A percentile compares a stretch with the other conserved stretches of the same genome.
Conservation (phyloP, 2,329 filamentous ascomycete genomes). For the Colletotrichum lentis region DNA sequence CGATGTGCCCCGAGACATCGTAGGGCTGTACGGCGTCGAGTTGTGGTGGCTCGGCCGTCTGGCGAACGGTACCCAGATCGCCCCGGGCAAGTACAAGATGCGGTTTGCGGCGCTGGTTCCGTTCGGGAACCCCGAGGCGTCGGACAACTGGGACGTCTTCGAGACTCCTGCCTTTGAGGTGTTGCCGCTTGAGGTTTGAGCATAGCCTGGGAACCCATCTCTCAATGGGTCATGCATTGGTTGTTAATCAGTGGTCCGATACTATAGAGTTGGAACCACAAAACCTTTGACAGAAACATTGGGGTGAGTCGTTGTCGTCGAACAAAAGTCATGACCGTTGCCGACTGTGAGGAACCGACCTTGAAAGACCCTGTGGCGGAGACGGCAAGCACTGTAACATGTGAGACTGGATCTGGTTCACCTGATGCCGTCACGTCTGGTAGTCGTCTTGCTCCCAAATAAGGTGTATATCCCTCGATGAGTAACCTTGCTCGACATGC, state of each 20-base stretch:
- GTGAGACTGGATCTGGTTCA: background rate
- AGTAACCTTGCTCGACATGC: background rate
- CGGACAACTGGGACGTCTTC: conserved; percentile 35
- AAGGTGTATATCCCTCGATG: background rate
- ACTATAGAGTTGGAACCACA: no score
- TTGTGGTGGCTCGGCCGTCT: conserved; percentile 56
- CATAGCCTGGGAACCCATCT: no score
- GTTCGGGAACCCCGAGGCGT: conserved; percentile 27
- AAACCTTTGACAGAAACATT: no score
- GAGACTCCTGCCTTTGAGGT: conserved; percentile 43
- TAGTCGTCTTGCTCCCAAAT: background rate
- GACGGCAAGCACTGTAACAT: background rate
- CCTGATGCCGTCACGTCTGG: background rate
- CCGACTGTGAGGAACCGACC: background rate
- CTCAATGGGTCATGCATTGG: no score
- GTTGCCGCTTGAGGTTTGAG: conserved; percentile 2
- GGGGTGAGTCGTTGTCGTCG: background rate
- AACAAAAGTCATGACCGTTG: background rate
- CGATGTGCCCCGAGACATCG: conserved; percentile 46
- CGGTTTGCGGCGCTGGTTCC: conserved; percentile 32
- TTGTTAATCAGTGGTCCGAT: no score
- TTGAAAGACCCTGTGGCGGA: background rate
- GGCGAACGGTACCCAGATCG: conserved; percentile 52
- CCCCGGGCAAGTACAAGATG: conserved; percentile 50
- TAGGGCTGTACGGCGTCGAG: conserved; percentile 36